phyloP scores from a whole-genome alignment of 1,284 basidiomycete species.

The Rhizoctonia solani region DNA sequence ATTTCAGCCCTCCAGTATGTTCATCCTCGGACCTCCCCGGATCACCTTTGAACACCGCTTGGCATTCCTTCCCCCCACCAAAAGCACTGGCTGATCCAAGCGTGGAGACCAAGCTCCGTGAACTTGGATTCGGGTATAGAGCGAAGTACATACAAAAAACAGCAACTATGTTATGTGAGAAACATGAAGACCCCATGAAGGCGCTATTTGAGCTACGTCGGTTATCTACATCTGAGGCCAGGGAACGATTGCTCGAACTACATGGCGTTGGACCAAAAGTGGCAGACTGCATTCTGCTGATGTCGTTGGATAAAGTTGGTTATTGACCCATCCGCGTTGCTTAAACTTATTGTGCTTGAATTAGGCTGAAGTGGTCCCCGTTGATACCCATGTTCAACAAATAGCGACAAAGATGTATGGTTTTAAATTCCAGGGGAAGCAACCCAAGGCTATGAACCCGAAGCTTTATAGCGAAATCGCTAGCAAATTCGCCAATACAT shows the following conservation, averaged over 20 bases:
- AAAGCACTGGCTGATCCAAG: constrained; percentile 62
- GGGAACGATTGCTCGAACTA: constrained; percentile 76
- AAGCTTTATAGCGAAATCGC: constrained; percentile 79
- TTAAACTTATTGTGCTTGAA: constrained; percentile 15
- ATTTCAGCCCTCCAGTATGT: constrained; percentile 70
- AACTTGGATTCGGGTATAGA: constrained; percentile 94
- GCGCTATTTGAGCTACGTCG: constrained; percentile 66
- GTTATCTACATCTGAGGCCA: constrained; percentile 60
- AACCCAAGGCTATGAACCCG: constrained; percentile 67
- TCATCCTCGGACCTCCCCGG: constrained; percentile 46
- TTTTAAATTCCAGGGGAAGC: constrained; percentile 56
- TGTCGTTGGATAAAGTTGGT: constrained; percentile 89
- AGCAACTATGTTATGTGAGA: constrained; percentile 66
- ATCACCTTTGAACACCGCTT: constrained; percentile 48
- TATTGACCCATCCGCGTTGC: not conserved
- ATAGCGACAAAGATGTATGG: constrained; percentile 85
- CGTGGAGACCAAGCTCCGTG: constrained; percentile 71
- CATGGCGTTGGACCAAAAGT: constrained; percentile 96
- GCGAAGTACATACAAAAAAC: constrained; percentile 88
- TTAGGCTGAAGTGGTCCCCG: constrained; percentile 77
- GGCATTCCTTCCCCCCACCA: constrained; percentile 87
- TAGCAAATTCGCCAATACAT: constrained; percentile 63
- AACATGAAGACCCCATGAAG: constrained; percentile 55
- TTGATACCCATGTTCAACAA: constrained; percentile 90
- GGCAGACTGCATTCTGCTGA: constrained; percentile 91